These are phyloP conservation scores for Colletotrichum orbiculare DNA, from an alignment of 2,329 filamentous ascomycete species.

Conservation along the genomic window DNA sequence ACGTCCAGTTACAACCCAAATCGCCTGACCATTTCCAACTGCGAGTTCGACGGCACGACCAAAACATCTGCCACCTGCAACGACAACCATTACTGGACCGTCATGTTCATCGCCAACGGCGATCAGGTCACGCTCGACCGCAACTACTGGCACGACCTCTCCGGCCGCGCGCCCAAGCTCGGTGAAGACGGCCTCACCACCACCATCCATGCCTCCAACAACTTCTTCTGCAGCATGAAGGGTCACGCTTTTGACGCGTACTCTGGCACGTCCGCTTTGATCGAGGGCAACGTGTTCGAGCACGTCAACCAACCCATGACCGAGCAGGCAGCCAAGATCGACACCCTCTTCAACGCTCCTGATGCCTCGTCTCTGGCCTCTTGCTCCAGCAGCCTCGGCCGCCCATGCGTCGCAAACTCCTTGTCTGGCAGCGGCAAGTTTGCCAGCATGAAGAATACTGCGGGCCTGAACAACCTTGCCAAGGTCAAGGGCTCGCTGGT, in stretches of 20 bases:
- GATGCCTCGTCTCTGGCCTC: constrained; percentile 33
- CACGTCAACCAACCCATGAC: constrained; percentile 52
- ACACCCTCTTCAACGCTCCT: constrained; percentile 40
- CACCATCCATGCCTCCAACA: constrained; percentile 42
- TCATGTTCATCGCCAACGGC: constrained; percentile 45
- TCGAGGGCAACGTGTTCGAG: constrained; percentile 50
- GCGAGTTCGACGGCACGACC: constrained; percentile 52
- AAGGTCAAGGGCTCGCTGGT: constrained; percentile 36
- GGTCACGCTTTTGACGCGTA: constrained; percentile 64
- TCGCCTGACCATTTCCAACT: constrained; percentile 51
- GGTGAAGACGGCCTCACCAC: constrained; percentile 39
- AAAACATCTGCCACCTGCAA: constrained; percentile 46
- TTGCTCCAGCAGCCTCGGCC: constrained; percentile 41
- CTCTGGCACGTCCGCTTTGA: constrained; percentile 42
- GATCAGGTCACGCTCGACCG: constrained; percentile 51
- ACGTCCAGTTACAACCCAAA: constrained; percentile 31
- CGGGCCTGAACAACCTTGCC: constrained; percentile 27
- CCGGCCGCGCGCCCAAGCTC: constrained; percentile 47
- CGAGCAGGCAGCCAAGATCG: constrained; percentile 41
- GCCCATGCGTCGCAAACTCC: constrained; percentile 43
- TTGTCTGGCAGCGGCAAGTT: constrained; percentile 44
- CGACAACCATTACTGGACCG: constrained; percentile 47
- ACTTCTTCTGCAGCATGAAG: constrained; percentile 43
- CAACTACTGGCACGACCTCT: constrained; percentile 44
- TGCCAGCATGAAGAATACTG: constrained; percentile 13